These are phyloP conservation scores for Xylariaceae sp. DNA, from an alignment of 2,329 filamentous ascomycete species.

Conservation along the genomic window DNA sequence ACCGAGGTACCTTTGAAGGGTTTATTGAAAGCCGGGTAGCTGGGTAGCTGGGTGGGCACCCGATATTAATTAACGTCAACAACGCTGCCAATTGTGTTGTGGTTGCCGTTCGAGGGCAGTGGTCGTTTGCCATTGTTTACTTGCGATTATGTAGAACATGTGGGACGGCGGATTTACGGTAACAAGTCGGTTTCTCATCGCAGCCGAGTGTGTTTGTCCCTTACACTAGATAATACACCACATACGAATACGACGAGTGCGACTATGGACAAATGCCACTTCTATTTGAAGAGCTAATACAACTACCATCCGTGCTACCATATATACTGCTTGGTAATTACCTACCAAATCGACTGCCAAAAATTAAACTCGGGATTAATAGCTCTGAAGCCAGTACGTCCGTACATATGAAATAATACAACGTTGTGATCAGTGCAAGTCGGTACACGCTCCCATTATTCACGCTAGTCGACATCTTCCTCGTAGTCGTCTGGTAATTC, in stretches of 20 bases:
- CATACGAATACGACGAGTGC: neutral
- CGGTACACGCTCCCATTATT: neutral
- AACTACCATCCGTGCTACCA: neutral
- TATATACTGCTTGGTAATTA: neutral
- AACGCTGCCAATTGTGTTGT: neutral
- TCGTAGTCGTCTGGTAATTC: slow-evolving; percentile 43
- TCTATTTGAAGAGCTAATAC: neutral
- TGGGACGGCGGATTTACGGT: neutral
- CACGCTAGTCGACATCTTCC: slow-evolving; percentile 25
- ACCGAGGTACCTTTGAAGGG: neutral
- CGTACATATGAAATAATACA: neutral
- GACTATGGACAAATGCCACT: neutral
- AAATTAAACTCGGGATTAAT: neutral
- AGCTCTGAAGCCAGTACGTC: neutral
- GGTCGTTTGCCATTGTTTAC: too few relatives aligned
- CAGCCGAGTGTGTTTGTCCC: neutral
- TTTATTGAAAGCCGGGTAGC: neutral
- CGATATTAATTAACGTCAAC: neutral
- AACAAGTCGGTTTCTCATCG: neutral
- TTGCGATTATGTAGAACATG: neutral
- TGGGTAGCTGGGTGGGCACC: neutral
- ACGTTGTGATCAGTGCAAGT: neutral
- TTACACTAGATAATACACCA: neutral
- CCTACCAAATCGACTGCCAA: neutral
- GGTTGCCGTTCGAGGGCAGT: too few relatives aligned